phyloP scores from a whole-genome alignment of 2,329 filamentous ascomycete species.

The Microcyclospora tardicrescens region DNA sequence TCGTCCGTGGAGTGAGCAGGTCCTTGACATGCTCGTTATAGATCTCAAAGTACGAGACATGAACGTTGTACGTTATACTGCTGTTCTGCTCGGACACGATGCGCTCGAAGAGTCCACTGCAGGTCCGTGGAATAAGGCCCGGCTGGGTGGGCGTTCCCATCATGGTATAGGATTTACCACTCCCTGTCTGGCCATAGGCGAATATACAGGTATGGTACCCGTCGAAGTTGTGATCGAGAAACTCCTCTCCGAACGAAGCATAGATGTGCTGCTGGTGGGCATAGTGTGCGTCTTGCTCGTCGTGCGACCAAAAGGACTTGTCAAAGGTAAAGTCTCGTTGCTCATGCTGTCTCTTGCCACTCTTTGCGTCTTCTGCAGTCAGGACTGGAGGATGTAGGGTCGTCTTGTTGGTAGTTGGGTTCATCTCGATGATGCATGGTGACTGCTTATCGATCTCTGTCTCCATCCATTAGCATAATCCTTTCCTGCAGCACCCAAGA shows the following conservation, averaged over 20 bases:
- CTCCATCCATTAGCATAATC: background rate
- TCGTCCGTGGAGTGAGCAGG: slow-evolving; percentile 66
- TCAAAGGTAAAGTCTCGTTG: slow-evolving; percentile 93
- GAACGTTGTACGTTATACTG: slow-evolving; percentile 91
- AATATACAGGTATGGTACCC: slow-evolving; percentile 99
- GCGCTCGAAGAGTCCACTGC: slow-evolving; percentile 87
- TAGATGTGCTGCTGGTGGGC: slow-evolving; percentile 89
- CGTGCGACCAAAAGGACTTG: slow-evolving; percentile 95
- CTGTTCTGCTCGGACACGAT: slow-evolving; percentile 76
- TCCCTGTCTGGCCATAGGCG: slow-evolving; percentile 94
- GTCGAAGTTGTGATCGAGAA: slow-evolving; percentile 97
- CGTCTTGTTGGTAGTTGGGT: slow-evolving; percentile 73
- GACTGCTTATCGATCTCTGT: slow-evolving; percentile 70
- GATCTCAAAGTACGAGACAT: slow-evolving; percentile 97
- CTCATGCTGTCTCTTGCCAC: slow-evolving; percentile 62
- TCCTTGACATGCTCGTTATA: slow-evolving; percentile 99
- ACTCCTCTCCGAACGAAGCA: slow-evolving; percentile 86
- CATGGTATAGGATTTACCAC: slow-evolving; percentile 95
- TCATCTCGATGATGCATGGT: slow-evolving; percentile 82
- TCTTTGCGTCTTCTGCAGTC: slow-evolving; percentile 23
- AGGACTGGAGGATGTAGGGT: slow-evolving; percentile 56
- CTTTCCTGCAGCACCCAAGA: background rate
- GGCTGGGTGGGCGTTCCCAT: slow-evolving; percentile 82
- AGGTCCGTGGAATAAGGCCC: slow-evolving; percentile 87
- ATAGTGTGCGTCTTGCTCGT: slow-evolving; percentile 67